Conservation (phyloP, 2,329 filamentous ascomycete species). For the Sporothrix phasma region DNA sequence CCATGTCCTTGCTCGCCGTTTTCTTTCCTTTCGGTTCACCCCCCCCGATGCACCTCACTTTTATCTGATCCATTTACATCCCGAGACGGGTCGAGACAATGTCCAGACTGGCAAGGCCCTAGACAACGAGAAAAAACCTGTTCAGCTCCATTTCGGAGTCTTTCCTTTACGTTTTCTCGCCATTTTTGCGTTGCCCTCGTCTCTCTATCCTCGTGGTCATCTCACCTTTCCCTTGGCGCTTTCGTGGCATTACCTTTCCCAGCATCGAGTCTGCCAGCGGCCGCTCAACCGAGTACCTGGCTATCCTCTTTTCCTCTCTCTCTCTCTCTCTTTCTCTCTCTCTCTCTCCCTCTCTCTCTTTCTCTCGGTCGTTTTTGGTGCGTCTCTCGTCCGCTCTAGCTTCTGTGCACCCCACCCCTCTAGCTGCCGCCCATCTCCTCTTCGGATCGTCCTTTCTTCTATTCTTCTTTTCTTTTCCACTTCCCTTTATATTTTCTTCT, state of each 20-base stretch:
- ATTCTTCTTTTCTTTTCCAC: not conserved
- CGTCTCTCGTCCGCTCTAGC: not conserved
- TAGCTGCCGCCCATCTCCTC: not conserved
- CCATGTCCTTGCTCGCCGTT: not conserved
- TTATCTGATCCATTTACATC: slow-evolving; percentile 13
- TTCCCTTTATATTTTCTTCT: slow-evolving; percentile 1
- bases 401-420: not conserved
- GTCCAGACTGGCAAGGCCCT: not conserved
- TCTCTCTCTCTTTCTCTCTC: no score
- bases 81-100: not conserved
- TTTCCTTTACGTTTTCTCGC: not conserved
- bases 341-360: no score
- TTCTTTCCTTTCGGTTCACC: not conserved
- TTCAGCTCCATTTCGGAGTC: not conserved
- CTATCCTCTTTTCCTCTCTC: no score
- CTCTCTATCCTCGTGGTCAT: not conserved
- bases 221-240: not conserved
- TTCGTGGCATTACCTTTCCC: not conserved
- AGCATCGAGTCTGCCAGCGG: not conserved
- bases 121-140: not conserved
- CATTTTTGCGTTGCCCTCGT: not conserved
- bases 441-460: not conserved
- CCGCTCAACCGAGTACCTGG: no score
- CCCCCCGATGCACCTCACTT: not conserved
- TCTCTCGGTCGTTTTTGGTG: not conserved